These are phyloP conservation scores for Candida verbasci DNA, from an alignment of 805 yeast species.

Conservation along the genomic window DNA sequence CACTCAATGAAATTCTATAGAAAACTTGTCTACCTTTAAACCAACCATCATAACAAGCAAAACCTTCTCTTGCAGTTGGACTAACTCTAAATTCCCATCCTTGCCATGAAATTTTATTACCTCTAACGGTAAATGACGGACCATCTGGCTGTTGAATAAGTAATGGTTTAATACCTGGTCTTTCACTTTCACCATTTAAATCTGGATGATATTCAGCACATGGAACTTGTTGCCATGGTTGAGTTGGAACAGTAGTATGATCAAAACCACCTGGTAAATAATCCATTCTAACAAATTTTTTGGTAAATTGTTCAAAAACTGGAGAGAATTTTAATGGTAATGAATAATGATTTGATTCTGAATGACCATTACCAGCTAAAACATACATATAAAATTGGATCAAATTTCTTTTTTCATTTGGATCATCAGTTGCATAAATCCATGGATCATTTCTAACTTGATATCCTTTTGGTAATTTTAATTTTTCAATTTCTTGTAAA, in stretches of 20 bases:
- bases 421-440: slow-evolving; percentile 80
- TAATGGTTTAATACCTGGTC: slow-evolving; percentile 65
- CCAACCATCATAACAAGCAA: slow-evolving; percentile 65
- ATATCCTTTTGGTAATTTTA: slow-evolving; percentile 56
- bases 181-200: slow-evolving; percentile 46
- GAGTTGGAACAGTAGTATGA: slow-evolving; percentile 52
- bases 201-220: slow-evolving; percentile 74
- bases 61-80: slow-evolving; percentile 73
- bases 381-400: slow-evolving; percentile 75
- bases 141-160: slow-evolving; percentile 75
- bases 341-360: slow-evolving; percentile 73
- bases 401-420: slow-evolving; percentile 55
- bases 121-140: slow-evolving; percentile 55
- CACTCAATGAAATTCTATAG: slow-evolving; percentile 69
- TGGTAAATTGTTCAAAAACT: slow-evolving; percentile 59
- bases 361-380: slow-evolving; percentile 55
- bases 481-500: slow-evolving; percentile 60
- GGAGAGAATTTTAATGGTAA: slow-evolving; percentile 71
- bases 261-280: slow-evolving; percentile 70
- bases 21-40: slow-evolving; percentile 75
- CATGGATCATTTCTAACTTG: slow-evolving; percentile 69
- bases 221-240: slow-evolving; percentile 56
- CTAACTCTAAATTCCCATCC: slow-evolving; percentile 78
- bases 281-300: slow-evolving; percentile 66
- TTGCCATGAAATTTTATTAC: slow-evolving; percentile 69